These are phyloP conservation scores for Paspalum notatum DNA, from an alignment of 176 grass and related monocot species.

Conservation along the genomic window DNA sequence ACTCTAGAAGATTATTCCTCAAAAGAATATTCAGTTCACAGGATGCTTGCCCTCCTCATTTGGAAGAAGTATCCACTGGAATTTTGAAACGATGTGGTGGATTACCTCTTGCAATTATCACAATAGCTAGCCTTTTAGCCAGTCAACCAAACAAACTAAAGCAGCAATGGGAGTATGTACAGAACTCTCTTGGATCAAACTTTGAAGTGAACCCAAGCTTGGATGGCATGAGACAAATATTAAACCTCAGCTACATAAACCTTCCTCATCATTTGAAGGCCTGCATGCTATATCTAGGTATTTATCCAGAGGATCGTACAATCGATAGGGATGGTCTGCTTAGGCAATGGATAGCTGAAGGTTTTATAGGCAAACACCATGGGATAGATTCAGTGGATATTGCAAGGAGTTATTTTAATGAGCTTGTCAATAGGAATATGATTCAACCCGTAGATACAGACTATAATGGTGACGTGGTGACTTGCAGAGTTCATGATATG, in stretches of 20 bases:
- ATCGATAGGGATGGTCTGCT: conserved; percentile 22
- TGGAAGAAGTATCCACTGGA: neutral
- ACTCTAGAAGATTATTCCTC: neutral
- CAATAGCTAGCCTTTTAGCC: neutral
- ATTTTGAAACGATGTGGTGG: conserved; percentile 13
- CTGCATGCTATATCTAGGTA: conserved; percentile 39
- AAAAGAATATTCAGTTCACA: conserved; percentile 31
- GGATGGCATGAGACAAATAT: conserved; percentile 39
- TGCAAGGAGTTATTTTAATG: conserved; percentile 27
- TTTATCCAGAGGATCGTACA: conserved; percentile 36
- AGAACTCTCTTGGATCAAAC: neutral
- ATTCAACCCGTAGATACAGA: neutral
- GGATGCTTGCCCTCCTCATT: neutral
- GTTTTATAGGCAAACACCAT: conserved; percentile 18
- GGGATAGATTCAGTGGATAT: conserved; percentile 19
- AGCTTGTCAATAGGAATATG: conserved; percentile 42
- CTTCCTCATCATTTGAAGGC: conserved; percentile 46
- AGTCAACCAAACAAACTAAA: neutral
- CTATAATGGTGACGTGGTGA: neutral
- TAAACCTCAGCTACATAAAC: conserved; percentile 39
- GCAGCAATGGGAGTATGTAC: neutral
- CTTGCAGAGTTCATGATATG: conserved; percentile 12
- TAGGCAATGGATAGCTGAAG: conserved; percentile 48
- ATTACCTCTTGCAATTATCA: conserved; percentile 18
- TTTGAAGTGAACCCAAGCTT: neutral